Evolutionary conservation across 345 rosid genomes (phyloP).

Genomic region (Syzygium aromaticum): DNA sequence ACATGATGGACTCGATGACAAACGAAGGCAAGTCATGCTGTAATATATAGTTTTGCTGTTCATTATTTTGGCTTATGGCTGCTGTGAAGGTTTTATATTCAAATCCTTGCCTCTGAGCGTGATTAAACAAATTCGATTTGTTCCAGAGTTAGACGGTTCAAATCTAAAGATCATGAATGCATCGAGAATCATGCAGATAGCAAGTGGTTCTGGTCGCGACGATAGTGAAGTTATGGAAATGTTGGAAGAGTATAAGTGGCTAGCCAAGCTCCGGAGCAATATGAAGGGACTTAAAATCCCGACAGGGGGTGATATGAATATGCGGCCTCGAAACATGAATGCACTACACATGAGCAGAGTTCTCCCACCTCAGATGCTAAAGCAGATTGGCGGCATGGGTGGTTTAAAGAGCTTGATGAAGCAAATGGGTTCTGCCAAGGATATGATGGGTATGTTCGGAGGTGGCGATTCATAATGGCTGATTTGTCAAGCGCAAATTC

Average conservation of each 20-base stretch:
- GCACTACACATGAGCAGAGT: conserved; percentile 87
- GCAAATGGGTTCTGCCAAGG: conserved; percentile 78
- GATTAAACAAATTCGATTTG: not conserved
- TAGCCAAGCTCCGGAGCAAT: conserved; percentile 77
- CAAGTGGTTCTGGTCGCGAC: conserved; percentile 76
- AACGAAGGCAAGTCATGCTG: no score
- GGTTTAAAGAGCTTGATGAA: conserved; percentile 82
- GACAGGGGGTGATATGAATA: conserved; percentile 80
- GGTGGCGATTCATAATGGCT: conserved; percentile 13
- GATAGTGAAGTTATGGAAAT: conserved; percentile 76
- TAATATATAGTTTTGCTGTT: not conserved
- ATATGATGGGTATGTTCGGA: conserved; percentile 98
- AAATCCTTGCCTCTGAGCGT: not conserved
- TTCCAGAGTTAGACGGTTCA: conserved; percentile 77
- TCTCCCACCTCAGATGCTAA: conserved; percentile 73
- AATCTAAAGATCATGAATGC: no score
- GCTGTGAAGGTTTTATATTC: not conserved
- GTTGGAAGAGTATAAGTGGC: conserved; percentile 87
- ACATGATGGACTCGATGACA: no score
- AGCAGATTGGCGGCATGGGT: conserved; percentile 89
- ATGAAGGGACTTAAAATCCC: conserved; percentile 90
- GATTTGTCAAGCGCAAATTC: not conserved
- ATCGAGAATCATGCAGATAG: conserved; percentile 85
- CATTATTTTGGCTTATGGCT: not conserved
- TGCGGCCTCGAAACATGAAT: conserved; percentile 74